These are phyloP conservation scores for Cavenderia fasciculata DNA, from an alignment of 78 protist species.

Conservation along the genomic window DNA sequence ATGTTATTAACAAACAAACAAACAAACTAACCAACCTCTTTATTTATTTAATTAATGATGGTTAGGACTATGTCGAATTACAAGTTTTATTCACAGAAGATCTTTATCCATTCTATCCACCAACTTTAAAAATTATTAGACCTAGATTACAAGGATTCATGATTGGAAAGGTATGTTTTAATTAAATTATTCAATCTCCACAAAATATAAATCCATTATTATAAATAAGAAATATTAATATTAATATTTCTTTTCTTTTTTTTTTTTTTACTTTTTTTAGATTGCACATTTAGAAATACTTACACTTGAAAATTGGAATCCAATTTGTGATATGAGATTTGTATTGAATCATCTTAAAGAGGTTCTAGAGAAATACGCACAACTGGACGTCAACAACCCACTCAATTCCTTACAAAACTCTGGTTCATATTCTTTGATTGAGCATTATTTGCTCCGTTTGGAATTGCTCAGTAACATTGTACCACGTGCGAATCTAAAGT, in stretches of 20 bases:
- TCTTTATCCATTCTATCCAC: constrained; percentile 83
- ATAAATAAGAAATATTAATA: no score
- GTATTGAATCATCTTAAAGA: constrained; percentile 61
- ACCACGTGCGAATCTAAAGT: constrained; percentile 70
- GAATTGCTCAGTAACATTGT: constrained; percentile 50
- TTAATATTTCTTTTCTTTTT: no score
- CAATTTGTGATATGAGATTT: constrained; percentile 59
- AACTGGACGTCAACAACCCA: constrained; percentile 73
- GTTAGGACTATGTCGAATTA: constrained; percentile 70
- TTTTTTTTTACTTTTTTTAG: constrained; percentile 1
- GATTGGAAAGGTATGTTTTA: constrained; percentile 51
- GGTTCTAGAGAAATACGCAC: constrained; percentile 45
- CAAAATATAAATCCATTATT: no score
- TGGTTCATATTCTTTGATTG: constrained; percentile 65
- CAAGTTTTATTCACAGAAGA: constrained; percentile 75
- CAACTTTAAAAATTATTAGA: constrained; percentile 66
- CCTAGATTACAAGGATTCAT: constrained; percentile 79
- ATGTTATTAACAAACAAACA: not conserved
- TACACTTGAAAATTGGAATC: constrained; percentile 75
- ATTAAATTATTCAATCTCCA: no score
- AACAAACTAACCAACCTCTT: not conserved
- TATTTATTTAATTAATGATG: not conserved
- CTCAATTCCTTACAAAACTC: constrained; percentile 22
- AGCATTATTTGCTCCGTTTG: constrained; percentile 44
- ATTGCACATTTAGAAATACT: constrained; percentile 68